A percentile compares a stretch with the other conserved stretches of the same genome.
phyloP scores from a whole-genome alignment of 2,329 filamentous ascomycete species.

The Paracoccidioides brasiliensis region DNA sequence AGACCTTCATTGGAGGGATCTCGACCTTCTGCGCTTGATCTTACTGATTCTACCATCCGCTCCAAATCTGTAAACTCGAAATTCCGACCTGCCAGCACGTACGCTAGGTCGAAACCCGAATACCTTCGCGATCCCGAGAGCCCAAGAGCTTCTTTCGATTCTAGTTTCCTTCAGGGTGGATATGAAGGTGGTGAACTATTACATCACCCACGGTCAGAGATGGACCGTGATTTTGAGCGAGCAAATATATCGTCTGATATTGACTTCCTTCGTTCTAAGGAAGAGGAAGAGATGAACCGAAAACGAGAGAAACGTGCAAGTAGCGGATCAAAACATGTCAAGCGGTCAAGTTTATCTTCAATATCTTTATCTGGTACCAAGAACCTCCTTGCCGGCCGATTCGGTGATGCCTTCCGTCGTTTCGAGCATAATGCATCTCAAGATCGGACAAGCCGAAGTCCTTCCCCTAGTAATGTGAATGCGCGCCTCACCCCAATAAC shows the following conservation, averaged over 20 bases:
- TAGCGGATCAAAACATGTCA: constrained; percentile 49
- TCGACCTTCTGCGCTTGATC: constrained; percentile 47
- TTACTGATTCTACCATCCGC: constrained; percentile 43
- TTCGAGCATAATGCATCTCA: constrained; percentile 54
- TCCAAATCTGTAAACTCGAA: constrained; percentile 54
- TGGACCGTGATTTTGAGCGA: constrained; percentile 23
- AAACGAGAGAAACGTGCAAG: constrained; percentile 44
- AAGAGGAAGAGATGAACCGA: constrained; percentile 47
- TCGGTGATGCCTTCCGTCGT: constrained; percentile 84
- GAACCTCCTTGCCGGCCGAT: constrained; percentile 71
- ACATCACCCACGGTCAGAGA: constrained; percentile 23
- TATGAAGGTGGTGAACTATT: constrained; percentile 25
- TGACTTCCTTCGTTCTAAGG: constrained; percentile 66
- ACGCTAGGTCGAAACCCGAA: constrained; percentile 70
- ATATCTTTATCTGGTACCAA: constrained; percentile 62
- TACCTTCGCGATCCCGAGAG: constrained; percentile 66
- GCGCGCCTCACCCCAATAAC: constrained; percentile 53
- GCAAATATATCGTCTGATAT: constrained; percentile 64
- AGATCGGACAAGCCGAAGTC: constrained; percentile 23
- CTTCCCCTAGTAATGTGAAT: constrained; percentile 35
- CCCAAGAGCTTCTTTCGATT: constrained; percentile 30
- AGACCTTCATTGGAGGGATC: constrained; percentile 59
- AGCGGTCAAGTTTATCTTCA: constrained; percentile 58
- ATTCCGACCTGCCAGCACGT: constrained; percentile 66
- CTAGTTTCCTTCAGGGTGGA: constrained; percentile 16